Percentiles rank a stretch among this genome's conserved stretches.
These are phyloP conservation scores for Globisporangium barbulae DNA, from an alignment of 352 stramenopile species.

Conservation along the genomic window DNA sequence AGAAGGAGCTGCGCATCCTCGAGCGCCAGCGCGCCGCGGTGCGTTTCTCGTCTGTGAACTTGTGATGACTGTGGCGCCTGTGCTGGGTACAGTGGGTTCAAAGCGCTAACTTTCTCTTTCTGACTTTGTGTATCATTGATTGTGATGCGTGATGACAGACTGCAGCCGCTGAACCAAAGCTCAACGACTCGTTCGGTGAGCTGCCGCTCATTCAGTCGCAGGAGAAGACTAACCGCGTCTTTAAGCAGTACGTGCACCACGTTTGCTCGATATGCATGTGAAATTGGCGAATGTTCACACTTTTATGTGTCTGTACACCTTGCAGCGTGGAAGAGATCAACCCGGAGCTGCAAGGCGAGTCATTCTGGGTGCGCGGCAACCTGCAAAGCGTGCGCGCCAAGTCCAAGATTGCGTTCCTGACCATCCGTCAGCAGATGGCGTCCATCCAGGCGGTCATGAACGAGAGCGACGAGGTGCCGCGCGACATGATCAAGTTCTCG, in stretches of 20 bases:
- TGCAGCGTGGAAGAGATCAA: conserved; percentile 61
- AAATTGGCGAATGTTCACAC: neutral
- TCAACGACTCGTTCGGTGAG: conserved; percentile 87
- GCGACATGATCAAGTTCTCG: conserved; percentile 98
- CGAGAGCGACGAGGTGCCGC: conserved; percentile 86
- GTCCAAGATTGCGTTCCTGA: conserved; percentile 95
- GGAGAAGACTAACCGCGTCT: conserved; percentile 76
- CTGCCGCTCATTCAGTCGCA: conserved; percentile 89
- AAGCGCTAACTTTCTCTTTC: conserved; percentile 8
- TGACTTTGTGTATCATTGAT: conserved; percentile 3
- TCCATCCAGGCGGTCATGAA: conserved; percentile 94
- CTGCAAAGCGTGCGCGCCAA: conserved; percentile 94
- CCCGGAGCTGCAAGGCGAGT: conserved; percentile 78
- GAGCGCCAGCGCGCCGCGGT: conserved; percentile 82
- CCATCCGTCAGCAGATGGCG: conserved; percentile 94
- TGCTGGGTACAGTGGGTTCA: conserved; percentile 11
- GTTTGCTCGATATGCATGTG: neutral
- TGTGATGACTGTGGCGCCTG: neutral
- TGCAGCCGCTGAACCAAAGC: conserved; percentile 57
- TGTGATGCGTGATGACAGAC: conserved; percentile 22
- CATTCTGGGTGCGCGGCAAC: conserved; percentile 94
- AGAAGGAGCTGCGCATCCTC: conserved; percentile 89
- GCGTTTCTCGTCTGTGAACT: conserved; percentile 7
- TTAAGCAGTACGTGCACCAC: conserved; percentile 41
- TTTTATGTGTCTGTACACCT: neutral